Evolutionary conservation across 176 grass and related monocot species (phyloP).

Genomic region (Triticum urartu): DNA sequence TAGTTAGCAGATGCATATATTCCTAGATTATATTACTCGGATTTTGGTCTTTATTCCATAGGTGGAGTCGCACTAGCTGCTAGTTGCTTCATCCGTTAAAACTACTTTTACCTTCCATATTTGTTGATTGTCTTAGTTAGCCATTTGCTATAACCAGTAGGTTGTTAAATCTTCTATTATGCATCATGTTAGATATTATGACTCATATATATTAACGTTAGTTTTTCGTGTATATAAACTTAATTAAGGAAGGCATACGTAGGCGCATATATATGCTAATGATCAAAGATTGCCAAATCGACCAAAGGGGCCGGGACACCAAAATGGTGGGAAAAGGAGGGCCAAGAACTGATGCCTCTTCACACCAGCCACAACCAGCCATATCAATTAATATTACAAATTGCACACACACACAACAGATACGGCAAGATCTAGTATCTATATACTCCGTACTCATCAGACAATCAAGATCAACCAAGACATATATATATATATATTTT

Average conservation of each 20-base stretch:
- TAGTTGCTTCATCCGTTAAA: background rate
- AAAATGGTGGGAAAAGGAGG: constrained; percentile 12
- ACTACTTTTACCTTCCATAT: background rate
- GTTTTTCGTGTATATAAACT: background rate
- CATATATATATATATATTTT: constrained; percentile 1
- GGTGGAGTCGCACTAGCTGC: background rate
- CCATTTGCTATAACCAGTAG: background rate
- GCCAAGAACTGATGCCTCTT: constrained; percentile 43
- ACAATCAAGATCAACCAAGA: background rate
- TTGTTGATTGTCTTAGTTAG: background rate
- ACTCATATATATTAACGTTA: background rate
- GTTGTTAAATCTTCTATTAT: background rate
- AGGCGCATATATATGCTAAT: constrained; percentile 38
- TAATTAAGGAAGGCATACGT: background rate
- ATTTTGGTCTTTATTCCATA: background rate
- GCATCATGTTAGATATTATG: background rate
- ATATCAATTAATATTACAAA: constrained; percentile 29
- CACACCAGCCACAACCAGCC: constrained; percentile 22
- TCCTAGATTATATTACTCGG: background rate
- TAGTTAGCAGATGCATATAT: background rate
- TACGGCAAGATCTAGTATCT: background rate
- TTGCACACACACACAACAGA: background rate
- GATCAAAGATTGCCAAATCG: constrained; percentile 41
- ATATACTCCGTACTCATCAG: background rate
- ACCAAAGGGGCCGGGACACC: constrained; percentile 16